Evolutionary conservation across 106 monocot species (phyloP), one percentile per base, ranked within the genome.

Genomic region (Platanthera zijinensis): DNA sequence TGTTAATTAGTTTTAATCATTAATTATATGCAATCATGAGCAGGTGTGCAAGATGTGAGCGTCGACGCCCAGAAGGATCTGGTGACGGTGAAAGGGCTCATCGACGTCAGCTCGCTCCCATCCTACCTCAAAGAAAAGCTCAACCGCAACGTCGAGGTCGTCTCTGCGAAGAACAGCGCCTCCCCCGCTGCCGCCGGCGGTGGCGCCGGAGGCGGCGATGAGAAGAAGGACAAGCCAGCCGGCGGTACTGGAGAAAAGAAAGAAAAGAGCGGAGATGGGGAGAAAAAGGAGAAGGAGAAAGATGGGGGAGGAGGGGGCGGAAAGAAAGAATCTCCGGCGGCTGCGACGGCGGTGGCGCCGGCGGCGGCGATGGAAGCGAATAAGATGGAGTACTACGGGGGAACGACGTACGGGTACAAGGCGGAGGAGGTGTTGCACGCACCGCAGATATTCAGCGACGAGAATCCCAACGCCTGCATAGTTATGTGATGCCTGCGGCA

Each of bases 41-140:
- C 76, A 76, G 76, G 76, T 0, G 76, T 76, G 62, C 21, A 76
- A 12, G 59, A 57, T 47, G 76, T 76, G 63, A 63, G 48, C 18
- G 76, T 76, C 4, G 76, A 76, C 18, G 54, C 62, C 45, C 57
- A 19, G 11, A 76, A 76, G 76, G 76, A 76, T 21, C 14, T 76
- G 61, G 76, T 76, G 62, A 76, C 62, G 14, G 76, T 76, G 18
- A 76, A 61, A 8, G 76, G 76, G 48, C 61, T 19, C 15, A 62
- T 76, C 62, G 76, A 76, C 28, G 76, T 63, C 10, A 63, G 21
- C 22, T 48, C 48, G n/a, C 62, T 76, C 10, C 53, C 48, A 3
- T 2, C 61, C 7, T 50, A 57, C 49, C 76, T 76, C 48, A 76
- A 76, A 21, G 48, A 63, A 15, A 76, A 57, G 61, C 76, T 76